Conservation (phyloP, 2,329 filamentous ascomycete species). For the Pseudogymnoascus sp. region DNA sequence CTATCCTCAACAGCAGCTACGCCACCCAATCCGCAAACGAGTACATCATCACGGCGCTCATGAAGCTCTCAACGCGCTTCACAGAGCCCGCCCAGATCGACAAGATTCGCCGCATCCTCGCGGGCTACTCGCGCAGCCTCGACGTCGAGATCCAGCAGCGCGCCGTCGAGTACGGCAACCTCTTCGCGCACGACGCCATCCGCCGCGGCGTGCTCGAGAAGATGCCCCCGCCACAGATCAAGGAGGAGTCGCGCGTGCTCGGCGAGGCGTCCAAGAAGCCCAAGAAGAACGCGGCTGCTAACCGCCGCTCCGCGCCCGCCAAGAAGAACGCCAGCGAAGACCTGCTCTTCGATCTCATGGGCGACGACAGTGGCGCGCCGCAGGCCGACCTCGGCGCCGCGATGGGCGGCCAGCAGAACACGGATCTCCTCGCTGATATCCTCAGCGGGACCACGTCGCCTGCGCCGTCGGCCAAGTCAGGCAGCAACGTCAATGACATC, state of each 20-base stretch:
- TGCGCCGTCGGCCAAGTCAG: conserved; percentile 36
- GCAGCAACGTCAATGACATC: conserved; percentile 61
- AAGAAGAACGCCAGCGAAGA: conserved; percentile 86
- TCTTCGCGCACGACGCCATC: conserved; percentile 87
- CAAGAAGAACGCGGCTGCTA: conserved; percentile 56
- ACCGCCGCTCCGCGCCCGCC: conserved; percentile 67
- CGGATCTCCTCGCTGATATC: conserved; percentile 82
- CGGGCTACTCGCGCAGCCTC: conserved; percentile 73
- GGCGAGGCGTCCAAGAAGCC: conserved; percentile 68
- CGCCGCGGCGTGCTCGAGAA: conserved; percentile 87
- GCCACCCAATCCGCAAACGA: conserved; percentile 85
- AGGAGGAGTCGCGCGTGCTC: conserved; percentile 86
- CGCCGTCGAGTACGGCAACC: conserved; percentile 87
- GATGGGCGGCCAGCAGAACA: conserved; percentile 37
- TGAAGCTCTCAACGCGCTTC: conserved; percentile 89
- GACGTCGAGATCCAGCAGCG: conserved; percentile 95
- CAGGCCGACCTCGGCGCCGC: conserved; percentile 46
- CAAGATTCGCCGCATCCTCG: conserved; percentile 70
- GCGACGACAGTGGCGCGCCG: conserved; percentile 58
- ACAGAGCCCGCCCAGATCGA: conserved; percentile 80
- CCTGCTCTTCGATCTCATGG: conserved; percentile 87
- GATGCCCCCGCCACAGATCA: conserved; percentile 96
- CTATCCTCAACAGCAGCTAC: conserved; percentile 91
- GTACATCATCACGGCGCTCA: conserved; percentile 89
- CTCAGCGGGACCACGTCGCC: conserved; percentile 63